Evolutionary conservation across 257 asterid genomes (phyloP).

Genomic region (Nicotiana obtusifolia): DNA sequence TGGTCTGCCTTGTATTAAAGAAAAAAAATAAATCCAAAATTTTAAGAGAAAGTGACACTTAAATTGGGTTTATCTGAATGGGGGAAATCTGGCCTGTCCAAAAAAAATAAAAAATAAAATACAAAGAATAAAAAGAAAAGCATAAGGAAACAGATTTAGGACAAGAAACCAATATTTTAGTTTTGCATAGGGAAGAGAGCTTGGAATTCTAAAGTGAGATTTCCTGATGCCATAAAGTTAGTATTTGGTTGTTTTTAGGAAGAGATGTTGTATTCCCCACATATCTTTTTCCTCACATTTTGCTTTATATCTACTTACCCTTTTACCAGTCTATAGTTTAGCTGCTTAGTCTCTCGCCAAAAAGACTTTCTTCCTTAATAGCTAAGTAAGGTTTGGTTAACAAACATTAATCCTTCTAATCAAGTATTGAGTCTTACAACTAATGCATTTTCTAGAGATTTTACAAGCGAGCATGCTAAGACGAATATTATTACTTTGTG

Average conservation of each 20-base stretch:
- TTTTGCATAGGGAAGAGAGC: conserved; percentile 69
- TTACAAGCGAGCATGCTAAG: conserved; percentile 1
- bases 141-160: conserved; percentile 51
- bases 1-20: conserved; percentile 34
- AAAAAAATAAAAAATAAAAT: too few relatives aligned
- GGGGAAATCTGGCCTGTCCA: not conserved
- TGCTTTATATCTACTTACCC: conserved; percentile 47
- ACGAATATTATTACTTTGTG: not conserved
- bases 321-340: conserved; percentile 33
- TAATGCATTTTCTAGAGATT: not conserved
- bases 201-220: conserved; percentile 82
- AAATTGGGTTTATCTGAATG: conserved; percentile 27
- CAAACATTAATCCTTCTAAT: not conserved
- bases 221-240: conserved; percentile 55
- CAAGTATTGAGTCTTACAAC: not conserved
- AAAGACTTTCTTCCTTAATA: conserved; percentile 37
- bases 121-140: conserved; percentile 25
- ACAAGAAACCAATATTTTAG: conserved; percentile 53
- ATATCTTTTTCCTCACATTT: conserved; percentile 19
- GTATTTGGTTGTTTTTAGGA: conserved; percentile 50
- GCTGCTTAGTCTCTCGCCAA: conserved; percentile 32
- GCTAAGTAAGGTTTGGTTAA: conserved; percentile 44
- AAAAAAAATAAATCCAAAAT: conserved; percentile 13
- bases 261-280: conserved; percentile 36
- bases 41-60: conserved; percentile 34